Evolutionary conservation across 148 eudicot genomes (phyloP).

Genomic region (Limonium bicolor): DNA sequence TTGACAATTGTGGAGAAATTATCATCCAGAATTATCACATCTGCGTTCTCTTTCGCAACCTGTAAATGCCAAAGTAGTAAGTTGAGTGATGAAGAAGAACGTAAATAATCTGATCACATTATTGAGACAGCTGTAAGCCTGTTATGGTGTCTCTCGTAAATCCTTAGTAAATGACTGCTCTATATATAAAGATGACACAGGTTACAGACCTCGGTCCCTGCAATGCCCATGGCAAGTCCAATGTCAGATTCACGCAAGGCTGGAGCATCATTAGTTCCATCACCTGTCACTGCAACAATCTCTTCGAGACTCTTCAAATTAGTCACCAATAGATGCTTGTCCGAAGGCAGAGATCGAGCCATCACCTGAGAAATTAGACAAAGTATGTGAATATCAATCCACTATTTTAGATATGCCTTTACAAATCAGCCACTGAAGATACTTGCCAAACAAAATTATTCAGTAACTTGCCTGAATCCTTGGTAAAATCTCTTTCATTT

Average conservation of each 20-base stretch:
- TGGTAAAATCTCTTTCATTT: constrained; percentile 48
- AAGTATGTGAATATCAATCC: no score
- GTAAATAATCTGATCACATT: not conserved
- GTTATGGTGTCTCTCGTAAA: no score
- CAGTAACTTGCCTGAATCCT: constrained; percentile 83
- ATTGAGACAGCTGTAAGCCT: not conserved
- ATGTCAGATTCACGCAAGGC: constrained; percentile 34
- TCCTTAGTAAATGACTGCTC: no score
- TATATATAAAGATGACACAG: not conserved
- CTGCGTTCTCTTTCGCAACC: constrained; percentile 94
- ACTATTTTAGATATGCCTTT: no score
- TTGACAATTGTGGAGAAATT: constrained; percentile 75
- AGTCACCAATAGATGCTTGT: constrained; percentile 21
- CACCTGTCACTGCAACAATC: constrained; percentile 41
- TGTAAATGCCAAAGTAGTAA: constrained; percentile 8
- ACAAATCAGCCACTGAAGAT: no score
- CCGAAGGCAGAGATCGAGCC: constrained; percentile 39
- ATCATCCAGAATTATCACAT: constrained; percentile 81
- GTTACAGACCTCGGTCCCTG: constrained; percentile 36
- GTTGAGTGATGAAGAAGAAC: not conserved
- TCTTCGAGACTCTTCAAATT: constrained; percentile 20
- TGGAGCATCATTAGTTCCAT: constrained; percentile 44
- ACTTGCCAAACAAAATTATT: no score
- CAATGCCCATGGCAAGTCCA: constrained; percentile 42
- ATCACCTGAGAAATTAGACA: not conserved